Percentiles rank a stretch among this genome's conserved stretches.
Conservation (phyloP, 2,329 filamentous ascomycete genomes). For the Xylaria polymorpha region DNA sequence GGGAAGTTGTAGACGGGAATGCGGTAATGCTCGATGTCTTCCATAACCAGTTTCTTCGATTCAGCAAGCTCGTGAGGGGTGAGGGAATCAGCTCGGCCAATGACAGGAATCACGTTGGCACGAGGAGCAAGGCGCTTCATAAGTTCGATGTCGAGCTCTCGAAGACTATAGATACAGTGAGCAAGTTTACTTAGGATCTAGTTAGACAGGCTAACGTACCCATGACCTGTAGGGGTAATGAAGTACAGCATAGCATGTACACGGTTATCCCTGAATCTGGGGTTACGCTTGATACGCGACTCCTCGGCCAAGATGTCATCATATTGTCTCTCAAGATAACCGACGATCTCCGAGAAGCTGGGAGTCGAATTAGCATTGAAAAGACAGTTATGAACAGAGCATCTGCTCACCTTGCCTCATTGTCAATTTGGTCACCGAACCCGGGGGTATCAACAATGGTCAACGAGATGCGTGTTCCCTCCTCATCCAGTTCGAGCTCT, state of each 20-base stretch:
- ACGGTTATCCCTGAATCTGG: slow-evolving; percentile 98
- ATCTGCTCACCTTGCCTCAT: slow-evolving; percentile 84
- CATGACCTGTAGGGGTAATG: slow-evolving; percentile 97
- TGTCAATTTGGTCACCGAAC: slow-evolving; percentile 99
- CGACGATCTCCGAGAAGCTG: slow-evolving; percentile 97
- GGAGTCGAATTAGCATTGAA: slow-evolving; percentile 12
- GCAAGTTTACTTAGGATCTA: slow-evolving; percentile 15
- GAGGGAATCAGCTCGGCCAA: slow-evolving; percentile 97
- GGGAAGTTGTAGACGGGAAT: slow-evolving; percentile 99
- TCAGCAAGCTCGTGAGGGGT: slow-evolving; percentile 96
- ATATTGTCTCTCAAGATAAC: slow-evolving; percentile 98
- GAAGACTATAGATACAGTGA: slow-evolving; percentile 71
- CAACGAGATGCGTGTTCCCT: slow-evolving; percentile 96
- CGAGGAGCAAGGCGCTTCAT: slow-evolving; percentile 99
- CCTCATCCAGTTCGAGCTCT: slow-evolving; percentile 97
- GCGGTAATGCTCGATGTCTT: slow-evolving; percentile 99
- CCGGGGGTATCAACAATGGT: slow-evolving; percentile 99
- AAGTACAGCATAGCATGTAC: slow-evolving; percentile 99
- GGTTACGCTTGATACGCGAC: slow-evolving; percentile 99
- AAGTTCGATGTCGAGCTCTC: slow-evolving; percentile 98
- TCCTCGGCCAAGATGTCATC: slow-evolving; percentile 99
- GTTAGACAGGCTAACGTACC: slow-evolving; percentile 64
- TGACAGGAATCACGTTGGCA: slow-evolving; percentile 98
- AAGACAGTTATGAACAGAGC: background rate
- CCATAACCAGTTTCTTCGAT: slow-evolving; percentile 99